Base-by-base conservation (phyloP, 2,329 filamentous ascomycete genomes). In the Bipolaris zeicola region DNA sequence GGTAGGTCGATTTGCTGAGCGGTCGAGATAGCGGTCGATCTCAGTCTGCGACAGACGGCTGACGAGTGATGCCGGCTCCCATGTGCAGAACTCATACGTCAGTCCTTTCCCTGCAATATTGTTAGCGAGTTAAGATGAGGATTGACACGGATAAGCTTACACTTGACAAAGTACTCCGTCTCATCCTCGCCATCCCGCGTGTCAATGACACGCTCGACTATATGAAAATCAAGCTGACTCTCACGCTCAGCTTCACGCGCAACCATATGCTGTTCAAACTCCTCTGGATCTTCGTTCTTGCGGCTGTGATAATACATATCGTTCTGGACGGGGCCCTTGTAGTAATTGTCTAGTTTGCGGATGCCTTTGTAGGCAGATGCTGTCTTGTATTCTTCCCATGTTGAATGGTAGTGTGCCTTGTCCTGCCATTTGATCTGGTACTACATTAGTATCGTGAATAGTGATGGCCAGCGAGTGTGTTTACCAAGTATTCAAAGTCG, bases 341-440 rank as follows among this genome's bases (percentile, higher is more conserved):
- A 93, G 79, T 98, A 99, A 74, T 99, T 99, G 71, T 98, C 95
- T 6, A 99, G 83, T 56, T 93, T 92, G 46, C 93, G 90, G 64
- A 89, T 89, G 58, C 95, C 94, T 60, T 91, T 91, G 72, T 89
- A 89, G n/a, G 87, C 85, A 22, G 86, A 83, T 26, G 97, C 85
- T 18, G 82, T 85, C 52, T 91, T 87, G 57, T 89, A 88, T 0
- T 87, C 88, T 76, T 98, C 93, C 94, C 95, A 99, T 0, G 92
- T 96, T 54, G 96, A 91, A 79, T 99, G 95, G 66, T 96, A 88
- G 74, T 99, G 92, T 10, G 95, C 96, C 77, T 92, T 91, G 64
- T 89, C 91, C 77, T 97, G 91, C 95, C 96, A 99, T 80, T 99
- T 99, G 77, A 99, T 92, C 77, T 89, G 85, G 7, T 8, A 38